A percentile compares a stretch with the other conserved stretches of the same genome.
Conservation (phyloP, 139 green algal genomes). For the Auxenochlorella pyrenoidosa region DNA sequence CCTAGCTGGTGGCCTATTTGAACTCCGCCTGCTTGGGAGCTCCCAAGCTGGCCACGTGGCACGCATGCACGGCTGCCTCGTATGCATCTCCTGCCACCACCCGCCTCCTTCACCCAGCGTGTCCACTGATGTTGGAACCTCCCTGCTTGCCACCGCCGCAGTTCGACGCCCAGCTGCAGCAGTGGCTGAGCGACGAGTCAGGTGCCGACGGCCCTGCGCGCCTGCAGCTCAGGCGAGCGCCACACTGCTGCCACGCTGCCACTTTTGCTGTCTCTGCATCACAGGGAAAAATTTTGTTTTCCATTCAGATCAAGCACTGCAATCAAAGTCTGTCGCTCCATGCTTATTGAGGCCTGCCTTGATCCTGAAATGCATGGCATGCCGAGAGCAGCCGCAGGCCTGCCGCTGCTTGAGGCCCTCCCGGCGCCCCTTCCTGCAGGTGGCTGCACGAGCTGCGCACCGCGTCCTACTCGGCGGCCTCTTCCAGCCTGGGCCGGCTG, state of each 20-base stretch:
- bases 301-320: too few species aligned
- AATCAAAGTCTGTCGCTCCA: too few species aligned
- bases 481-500: neutral
- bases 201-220: neutral
- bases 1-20: too few species aligned
- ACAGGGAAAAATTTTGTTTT: too few species aligned
- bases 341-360: neutral
- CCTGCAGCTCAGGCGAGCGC: constrained; percentile 3
- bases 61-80: neutral
- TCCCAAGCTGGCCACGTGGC: too few species aligned
- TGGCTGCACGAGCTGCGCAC: constrained; percentile 32
- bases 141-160: neutral
- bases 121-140: neutral
- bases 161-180: constrained; percentile 19
- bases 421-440: neutral
- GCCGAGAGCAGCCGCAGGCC: too few species aligned
- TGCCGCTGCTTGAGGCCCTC: too few species aligned
- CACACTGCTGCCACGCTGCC: neutral
- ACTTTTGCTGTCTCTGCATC: too few species aligned
- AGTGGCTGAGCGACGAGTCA: neutral
- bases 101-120: too few species aligned
- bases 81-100: neutral
- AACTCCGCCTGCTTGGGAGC: too few species aligned
- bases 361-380: too few species aligned
- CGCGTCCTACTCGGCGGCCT: neutral